phyloP scores from a whole-genome alignment of 148 eudicot genomes.

The Salicornia ramosissima region DNA sequence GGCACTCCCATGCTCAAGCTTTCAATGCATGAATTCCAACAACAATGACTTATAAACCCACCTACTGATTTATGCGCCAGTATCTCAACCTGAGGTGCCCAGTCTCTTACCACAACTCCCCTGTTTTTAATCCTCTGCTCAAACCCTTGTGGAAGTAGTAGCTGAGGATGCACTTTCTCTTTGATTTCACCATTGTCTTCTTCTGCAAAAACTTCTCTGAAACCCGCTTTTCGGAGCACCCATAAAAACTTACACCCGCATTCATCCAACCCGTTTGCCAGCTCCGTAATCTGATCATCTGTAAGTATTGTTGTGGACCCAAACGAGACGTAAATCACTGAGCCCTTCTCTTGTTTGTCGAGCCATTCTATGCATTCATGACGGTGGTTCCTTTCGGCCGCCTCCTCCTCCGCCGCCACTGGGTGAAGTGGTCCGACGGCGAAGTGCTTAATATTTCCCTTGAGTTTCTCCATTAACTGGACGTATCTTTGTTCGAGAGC shows the following conservation, averaged over 20 bases:
- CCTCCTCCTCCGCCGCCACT: no score
- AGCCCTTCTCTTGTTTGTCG: slow-evolving; percentile 38
- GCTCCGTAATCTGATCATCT: slow-evolving; percentile 42
- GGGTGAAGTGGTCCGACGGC: slow-evolving; percentile 44
- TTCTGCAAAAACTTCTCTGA: background rate
- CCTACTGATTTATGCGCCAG: background rate
- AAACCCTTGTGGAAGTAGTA: background rate
- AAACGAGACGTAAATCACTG: slow-evolving; percentile 54
- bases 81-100: background rate
- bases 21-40: background rate
- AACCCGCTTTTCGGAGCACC: slow-evolving; percentile 39
- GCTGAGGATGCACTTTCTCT: no score
- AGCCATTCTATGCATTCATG: slow-evolving; percentile 47
- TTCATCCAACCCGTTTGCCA: slow-evolving; percentile 54
- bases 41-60: background rate
- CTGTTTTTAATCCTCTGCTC: background rate
- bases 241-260: slow-evolving; percentile 52
- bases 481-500: slow-evolving; percentile 22
- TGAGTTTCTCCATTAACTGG: slow-evolving; percentile 11
- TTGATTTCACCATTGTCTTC: background rate
- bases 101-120: background rate
- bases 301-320: slow-evolving; percentile 45
- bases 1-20: background rate
- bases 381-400: background rate
- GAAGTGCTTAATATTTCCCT: slow-evolving; percentile 18